Percentiles rank a stretch among this genome's conserved stretches.
Conservation (phyloP, 805 yeast genomes). For the Lipomyces lipofer region DNA sequence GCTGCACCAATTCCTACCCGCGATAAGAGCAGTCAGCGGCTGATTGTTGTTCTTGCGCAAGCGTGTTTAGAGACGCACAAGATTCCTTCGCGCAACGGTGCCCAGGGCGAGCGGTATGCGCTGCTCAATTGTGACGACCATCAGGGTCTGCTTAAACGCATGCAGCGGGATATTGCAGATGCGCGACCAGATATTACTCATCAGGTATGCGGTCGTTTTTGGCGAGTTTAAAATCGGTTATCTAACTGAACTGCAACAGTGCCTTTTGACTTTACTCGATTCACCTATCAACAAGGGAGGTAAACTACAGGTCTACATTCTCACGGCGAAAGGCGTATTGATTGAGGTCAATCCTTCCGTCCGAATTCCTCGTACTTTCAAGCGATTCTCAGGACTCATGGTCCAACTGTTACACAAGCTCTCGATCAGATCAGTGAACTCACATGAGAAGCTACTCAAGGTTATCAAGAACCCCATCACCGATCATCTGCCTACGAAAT, state of each 20-base stretch:
- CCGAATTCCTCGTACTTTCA: slow-evolving; percentile 96
- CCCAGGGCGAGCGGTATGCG: slow-evolving; percentile 84
- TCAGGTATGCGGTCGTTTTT: slow-evolving; percentile 49
- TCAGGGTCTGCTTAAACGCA: slow-evolving; percentile 89
- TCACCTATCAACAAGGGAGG: slow-evolving; percentile 99
- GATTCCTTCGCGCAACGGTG: slow-evolving; percentile 68
- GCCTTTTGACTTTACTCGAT: slow-evolving; percentile 88
- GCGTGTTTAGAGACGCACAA: slow-evolving; percentile 96
- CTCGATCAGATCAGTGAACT: slow-evolving; percentile 89
- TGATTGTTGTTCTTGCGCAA: slow-evolving; percentile 91
- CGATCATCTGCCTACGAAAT: slow-evolving; percentile 93
- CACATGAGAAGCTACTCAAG: slow-evolving; percentile 88
- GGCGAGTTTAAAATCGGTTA: not conserved
- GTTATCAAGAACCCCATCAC: slow-evolving; percentile 97
- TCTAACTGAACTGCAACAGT: slow-evolving; percentile 37
- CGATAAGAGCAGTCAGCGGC: slow-evolving; percentile 80
- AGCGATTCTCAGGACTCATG: slow-evolving; percentile 96
- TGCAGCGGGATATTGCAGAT: slow-evolving; percentile 96
- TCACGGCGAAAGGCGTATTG: slow-evolving; percentile 90
- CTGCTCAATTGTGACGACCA: slow-evolving; percentile 96
- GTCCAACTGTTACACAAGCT: slow-evolving; percentile 92
- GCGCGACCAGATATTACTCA: slow-evolving; percentile 99
- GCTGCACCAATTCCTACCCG: slow-evolving; percentile 78
- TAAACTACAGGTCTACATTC: slow-evolving; percentile 91
- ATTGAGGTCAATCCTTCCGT: slow-evolving; percentile 95